Conservation (phyloP, 805 yeast genomes). For the Myxozyma melibiosi region DNA sequence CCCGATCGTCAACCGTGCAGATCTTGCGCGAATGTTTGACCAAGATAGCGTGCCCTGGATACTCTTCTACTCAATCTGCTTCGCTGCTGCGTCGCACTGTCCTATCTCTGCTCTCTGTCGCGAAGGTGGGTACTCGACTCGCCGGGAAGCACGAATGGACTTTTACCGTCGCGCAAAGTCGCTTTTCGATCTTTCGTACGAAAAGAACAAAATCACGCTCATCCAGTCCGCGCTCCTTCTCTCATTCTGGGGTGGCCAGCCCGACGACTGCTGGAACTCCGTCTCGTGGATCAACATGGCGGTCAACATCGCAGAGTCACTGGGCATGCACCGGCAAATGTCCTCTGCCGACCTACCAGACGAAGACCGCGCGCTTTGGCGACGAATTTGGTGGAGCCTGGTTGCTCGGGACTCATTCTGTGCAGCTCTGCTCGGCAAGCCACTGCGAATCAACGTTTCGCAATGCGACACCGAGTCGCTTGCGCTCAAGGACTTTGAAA, state of each 20-base stretch:
- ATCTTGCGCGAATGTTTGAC: conserved; percentile 1
- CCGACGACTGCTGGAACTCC: conserved; percentile 10
- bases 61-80: conserved; percentile 14
- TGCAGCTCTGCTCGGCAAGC: conserved; percentile 8
- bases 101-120: not conserved
- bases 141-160: not conserved
- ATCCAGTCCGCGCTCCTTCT: not conserved
- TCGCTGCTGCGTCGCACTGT: conserved; percentile 11
- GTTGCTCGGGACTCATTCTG: conserved; percentile 1
- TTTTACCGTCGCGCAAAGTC: conserved; percentile 4
- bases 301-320: conserved; percentile 7
- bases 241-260: conserved; percentile 10
- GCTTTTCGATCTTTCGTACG: conserved; percentile 1
- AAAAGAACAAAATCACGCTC: not conserved
- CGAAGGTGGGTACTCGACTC: not conserved
- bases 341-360: not conserved
- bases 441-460: conserved; percentile 1
- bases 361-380: conserved; percentile 6
- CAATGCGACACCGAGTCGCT: not conserved
- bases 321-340: not conserved
- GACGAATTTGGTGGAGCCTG: conserved; percentile 11
- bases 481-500: not conserved
- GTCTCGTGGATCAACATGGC: conserved; percentile 10
- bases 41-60: conserved; percentile 10
- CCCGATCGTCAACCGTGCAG: conserved; percentile 17